Evolutionary conservation across 306 rosid genomes (phyloP).

Genomic region (Trifolium subterraneum): DNA sequence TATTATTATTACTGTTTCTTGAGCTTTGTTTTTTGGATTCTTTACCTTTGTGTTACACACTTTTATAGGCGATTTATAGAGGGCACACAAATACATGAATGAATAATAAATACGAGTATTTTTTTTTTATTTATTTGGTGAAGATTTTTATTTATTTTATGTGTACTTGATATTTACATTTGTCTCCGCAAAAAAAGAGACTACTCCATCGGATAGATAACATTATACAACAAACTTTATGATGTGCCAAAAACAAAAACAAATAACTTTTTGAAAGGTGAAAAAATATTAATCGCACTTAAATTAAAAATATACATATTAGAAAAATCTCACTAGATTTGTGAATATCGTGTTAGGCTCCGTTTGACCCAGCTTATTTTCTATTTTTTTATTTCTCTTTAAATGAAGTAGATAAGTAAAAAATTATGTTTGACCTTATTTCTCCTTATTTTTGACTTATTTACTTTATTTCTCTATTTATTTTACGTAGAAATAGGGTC

Average conservation of each 20-base stretch:
- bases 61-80: constrained; percentile 43
- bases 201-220: not conserved
- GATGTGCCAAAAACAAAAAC: not conserved
- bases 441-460: too few species aligned
- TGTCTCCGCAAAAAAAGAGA: not conserved
- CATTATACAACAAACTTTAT: constrained; percentile 2
- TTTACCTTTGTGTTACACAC: not conserved
- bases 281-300: too few species aligned
- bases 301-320: too few species aligned
- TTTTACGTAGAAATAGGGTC: too few species aligned
- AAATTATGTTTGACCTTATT: too few species aligned
- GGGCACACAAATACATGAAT: not conserved
- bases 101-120: not conserved
- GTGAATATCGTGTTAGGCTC: too few species aligned
- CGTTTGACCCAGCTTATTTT: too few species aligned
- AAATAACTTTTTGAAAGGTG: too few species aligned
- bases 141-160: not conserved
- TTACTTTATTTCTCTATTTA: too few species aligned
- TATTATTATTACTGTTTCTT: constrained; percentile 7
- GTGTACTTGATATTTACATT: not conserved
- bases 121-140: not conserved
- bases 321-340: too few species aligned
- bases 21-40: not conserved
- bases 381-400: too few species aligned
- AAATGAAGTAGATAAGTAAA: too few species aligned